Percentiles rank a stretch among this genome's conserved stretches.
Conservation (phyloP, 495 filamentous ascomycete species). For the Clohesyomyces aquaticus region DNA sequence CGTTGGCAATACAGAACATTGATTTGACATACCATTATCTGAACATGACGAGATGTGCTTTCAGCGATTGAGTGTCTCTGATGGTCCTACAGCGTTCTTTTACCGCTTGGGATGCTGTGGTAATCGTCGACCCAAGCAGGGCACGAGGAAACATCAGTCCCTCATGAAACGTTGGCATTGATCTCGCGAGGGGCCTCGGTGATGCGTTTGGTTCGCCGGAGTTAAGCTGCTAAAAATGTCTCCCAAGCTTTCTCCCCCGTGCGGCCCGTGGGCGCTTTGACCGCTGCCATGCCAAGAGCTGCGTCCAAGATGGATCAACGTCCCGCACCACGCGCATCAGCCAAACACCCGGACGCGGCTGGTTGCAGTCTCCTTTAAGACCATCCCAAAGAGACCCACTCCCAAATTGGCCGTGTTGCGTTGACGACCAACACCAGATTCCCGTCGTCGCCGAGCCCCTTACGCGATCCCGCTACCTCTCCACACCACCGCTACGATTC, state of each 20-base stretch:
- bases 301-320: neutral
- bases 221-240: neutral
- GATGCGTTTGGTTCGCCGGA: neutral
- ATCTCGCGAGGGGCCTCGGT: neutral
- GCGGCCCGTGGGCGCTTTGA: constrained; percentile 21
- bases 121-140: too few species aligned
- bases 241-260: constrained; percentile 4
- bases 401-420: neutral
- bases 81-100: neutral
- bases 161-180: neutral
- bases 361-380: constrained; percentile 4
- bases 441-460: constrained; percentile 18
- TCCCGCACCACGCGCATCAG: constrained; percentile 18
- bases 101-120: too few species aligned
- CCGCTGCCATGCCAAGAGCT: constrained; percentile 6
- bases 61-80: neutral
- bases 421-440: constrained; percentile 13
- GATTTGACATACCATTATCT: neutral
- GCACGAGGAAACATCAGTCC: too few species aligned
- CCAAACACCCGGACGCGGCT: constrained; percentile 9
- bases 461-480: constrained; percentile 8
- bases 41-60: too few species aligned
- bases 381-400: neutral
- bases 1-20: constrained; percentile 3
- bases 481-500: constrained; percentile 6